phyloP scores from a whole-genome alignment of 2,329 filamentous ascomycete genomes.

The Ambrosiella cleistominuta region DNA sequence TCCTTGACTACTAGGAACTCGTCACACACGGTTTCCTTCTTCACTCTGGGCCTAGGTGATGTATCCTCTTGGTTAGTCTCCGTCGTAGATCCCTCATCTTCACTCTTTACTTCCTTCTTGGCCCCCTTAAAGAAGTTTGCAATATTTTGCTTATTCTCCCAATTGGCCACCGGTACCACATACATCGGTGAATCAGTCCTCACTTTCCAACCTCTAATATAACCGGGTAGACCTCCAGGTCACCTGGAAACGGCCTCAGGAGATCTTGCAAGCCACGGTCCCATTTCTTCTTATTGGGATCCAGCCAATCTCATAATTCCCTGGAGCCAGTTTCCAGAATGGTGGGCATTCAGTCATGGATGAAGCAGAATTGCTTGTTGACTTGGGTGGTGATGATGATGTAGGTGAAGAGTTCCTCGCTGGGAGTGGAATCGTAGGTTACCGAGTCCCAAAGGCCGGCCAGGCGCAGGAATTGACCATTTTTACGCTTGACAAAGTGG shows the following conservation, averaged over 20 bases:
- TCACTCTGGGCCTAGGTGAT: constrained; percentile 12
- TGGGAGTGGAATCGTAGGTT: constrained; percentile 48
- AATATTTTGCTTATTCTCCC: constrained; percentile 83
- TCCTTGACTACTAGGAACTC: not conserved
- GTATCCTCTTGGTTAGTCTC: not conserved
- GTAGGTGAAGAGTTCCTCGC: constrained; percentile 67
- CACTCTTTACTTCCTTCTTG: constrained; percentile 21
- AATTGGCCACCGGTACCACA: constrained; percentile 64
- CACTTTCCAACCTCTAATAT: constrained; percentile 76
- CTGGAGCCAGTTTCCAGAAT: constrained; percentile 64
- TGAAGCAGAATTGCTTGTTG: constrained; percentile 64
- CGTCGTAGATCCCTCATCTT: not conserved
- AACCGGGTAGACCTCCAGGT: constrained; percentile 73
- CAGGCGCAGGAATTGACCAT: constrained; percentile 71
- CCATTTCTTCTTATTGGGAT: constrained; percentile 58
- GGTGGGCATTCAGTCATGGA: constrained; percentile 93
- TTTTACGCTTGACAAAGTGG: constrained; percentile 65
- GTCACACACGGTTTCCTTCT: not conserved
- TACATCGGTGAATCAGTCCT: constrained; percentile 78
- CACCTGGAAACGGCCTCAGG: constrained; percentile 61
- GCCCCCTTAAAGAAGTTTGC: constrained; percentile 71
- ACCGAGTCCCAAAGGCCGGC: constrained; percentile 87
- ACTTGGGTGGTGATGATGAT: constrained; percentile 85
- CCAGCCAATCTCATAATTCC: constrained; percentile 56
- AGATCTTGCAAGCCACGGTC: constrained; percentile 58